A percentile compares a stretch with the other conserved stretches of the same genome.
These are phyloP conservation scores for Thalia dealbata DNA, from an alignment of 176 grass and related monocot species.

Conservation along the genomic window DNA sequence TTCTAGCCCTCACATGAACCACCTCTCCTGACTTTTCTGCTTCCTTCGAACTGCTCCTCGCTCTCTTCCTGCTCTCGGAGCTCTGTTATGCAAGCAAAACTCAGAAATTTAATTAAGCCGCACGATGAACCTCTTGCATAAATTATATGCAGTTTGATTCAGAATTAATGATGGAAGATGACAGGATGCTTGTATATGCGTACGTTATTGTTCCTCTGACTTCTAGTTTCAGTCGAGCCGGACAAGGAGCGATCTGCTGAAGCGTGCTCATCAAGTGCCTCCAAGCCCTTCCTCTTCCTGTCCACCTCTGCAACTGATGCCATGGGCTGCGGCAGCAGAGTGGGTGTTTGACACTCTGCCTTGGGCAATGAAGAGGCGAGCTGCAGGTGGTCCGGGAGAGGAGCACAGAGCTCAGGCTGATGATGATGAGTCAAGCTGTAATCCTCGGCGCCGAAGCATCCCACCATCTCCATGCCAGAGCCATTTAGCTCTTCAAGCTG, in stretches of 20 bases:
- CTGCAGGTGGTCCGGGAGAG: neutral
- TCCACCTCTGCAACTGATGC: neutral
- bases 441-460: conserved; percentile 1
- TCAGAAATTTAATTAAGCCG: neutral
- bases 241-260: neutral
- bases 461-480: neutral
- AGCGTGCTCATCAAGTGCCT: neutral
- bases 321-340: neutral
- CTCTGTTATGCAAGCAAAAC: neutral
- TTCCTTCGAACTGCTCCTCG: conserved; percentile 3
- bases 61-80: conserved; percentile 5
- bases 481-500: conserved; percentile 10
- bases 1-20: conserved; percentile 27
- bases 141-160: no score
- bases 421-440: conserved; percentile 1
- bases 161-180: no score
- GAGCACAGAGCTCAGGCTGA: neutral
- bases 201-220: conserved; percentile 1
- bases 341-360: neutral
- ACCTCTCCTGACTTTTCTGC: conserved; percentile 23
- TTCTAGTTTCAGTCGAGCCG: neutral
- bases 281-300: neutral
- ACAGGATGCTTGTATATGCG: neutral
- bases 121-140: no score
- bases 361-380: neutral